Conservation (phyloP, 345 rosid species). For the Balakata baccata region DNA sequence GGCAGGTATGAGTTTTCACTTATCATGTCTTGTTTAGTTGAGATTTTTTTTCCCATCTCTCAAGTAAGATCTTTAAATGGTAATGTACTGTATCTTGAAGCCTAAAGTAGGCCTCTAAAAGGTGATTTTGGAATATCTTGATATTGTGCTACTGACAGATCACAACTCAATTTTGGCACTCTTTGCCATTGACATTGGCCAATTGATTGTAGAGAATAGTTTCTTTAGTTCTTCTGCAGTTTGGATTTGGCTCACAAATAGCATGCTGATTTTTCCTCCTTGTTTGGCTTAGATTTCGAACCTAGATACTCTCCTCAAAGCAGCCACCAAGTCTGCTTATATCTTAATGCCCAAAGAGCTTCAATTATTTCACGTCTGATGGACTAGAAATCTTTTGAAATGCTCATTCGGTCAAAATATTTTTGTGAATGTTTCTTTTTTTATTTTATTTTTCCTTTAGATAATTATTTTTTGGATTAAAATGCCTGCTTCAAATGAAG, state of each 20-base stretch:
- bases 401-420: neutral
- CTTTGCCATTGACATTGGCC: neutral
- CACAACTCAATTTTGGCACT: neutral
- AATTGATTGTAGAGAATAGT: neutral
- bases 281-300: neutral
- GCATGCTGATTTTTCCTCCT: neutral
- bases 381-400: neutral
- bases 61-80: too few species aligned
- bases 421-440: neutral
- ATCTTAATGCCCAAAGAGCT: neutral
- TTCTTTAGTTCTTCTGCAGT: neutral
- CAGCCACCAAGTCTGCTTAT: neutral
- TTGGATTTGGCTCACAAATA: neutral
- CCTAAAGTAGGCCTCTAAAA: neutral
- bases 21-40: conserved; percentile 12
- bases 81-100: neutral
- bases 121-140: neutral
- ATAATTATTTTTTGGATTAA: neutral
- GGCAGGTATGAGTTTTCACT: conserved; percentile 59
- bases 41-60: neutral
- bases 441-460: neutral
- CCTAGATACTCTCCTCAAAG: neutral
- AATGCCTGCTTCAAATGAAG: neutral
- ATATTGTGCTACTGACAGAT: neutral
- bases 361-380: neutral